phyloP scores from a whole-genome alignment of 2,329 filamentous ascomycete species.

The Cytospora mali region DNA sequence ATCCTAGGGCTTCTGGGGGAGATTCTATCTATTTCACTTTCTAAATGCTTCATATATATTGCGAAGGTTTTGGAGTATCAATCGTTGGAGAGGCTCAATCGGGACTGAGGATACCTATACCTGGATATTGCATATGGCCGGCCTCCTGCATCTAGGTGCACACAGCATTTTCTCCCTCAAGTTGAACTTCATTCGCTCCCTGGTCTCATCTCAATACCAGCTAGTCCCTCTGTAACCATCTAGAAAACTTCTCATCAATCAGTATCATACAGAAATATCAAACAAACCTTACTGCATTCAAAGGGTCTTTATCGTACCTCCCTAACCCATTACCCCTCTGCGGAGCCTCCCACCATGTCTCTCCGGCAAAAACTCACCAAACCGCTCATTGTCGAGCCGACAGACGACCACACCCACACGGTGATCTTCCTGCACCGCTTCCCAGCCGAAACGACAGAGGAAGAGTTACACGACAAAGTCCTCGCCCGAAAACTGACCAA shows the following conservation, averaged over 20 bases:
- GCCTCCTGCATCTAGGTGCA: neutral
- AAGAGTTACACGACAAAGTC: conserved; percentile 27
- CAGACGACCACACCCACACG: conserved; percentile 29
- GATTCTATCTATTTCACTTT: no score
- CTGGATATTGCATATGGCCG: neutral
- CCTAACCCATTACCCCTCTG: neutral
- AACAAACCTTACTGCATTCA: neutral
- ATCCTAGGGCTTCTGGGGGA: no score
- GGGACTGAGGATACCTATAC: neutral
- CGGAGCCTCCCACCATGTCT: conserved; percentile 16
- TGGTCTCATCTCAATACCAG: neutral
- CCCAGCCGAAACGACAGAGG: conserved; percentile 21
- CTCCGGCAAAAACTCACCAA: conserved; percentile 17
- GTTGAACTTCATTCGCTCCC: neutral
- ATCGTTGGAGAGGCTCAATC: no score
- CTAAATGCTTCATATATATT: no score
- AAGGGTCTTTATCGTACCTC: no score
- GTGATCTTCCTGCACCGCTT: conserved; percentile 32
- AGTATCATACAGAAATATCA: neutral
- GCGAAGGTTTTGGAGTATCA: no score
- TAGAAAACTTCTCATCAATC: neutral
- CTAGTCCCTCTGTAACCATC: neutral
- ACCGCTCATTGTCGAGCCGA: conserved; percentile 28
- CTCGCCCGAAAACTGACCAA: conserved; percentile 27
- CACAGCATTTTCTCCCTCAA: neutral